These are phyloP conservation scores for Mycena sanguinolenta DNA, from an alignment of 768 basidiomycete species.

Conservation along the genomic window DNA sequence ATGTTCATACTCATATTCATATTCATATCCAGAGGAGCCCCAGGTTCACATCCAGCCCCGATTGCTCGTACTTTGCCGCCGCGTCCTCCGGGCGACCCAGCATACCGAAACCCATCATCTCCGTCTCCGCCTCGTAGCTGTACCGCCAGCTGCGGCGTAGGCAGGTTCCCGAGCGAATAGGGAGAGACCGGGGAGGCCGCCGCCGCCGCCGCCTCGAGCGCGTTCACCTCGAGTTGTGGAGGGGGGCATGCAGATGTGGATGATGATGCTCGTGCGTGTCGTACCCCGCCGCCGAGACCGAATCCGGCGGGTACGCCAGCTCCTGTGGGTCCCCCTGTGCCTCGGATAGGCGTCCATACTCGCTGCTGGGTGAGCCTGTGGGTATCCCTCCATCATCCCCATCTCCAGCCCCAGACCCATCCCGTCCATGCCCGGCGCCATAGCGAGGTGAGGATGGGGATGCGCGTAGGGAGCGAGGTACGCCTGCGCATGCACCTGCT, in stretches of 20 bases:
- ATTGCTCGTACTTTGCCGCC: constrained; percentile 17
- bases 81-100: constrained; percentile 24
- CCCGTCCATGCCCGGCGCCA: constrained; percentile 33
- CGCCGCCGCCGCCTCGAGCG: constrained; percentile 1
- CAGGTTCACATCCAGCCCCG: constrained; percentile 31
- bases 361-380: constrained; percentile 28
- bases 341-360: constrained; percentile 31
- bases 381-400: constrained; percentile 35
- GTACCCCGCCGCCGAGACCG: not conserved
- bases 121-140: constrained; percentile 32
- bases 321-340: constrained; percentile 14
- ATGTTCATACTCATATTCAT: constrained; percentile 29
- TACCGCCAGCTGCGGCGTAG: constrained; percentile 30
- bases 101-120: constrained; percentile 19
- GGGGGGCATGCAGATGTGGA: constrained; percentile 13
- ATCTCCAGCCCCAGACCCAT: constrained; percentile 19
- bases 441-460: constrained; percentile 33
- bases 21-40: constrained; percentile 22
- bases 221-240: not conserved
- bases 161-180: constrained; percentile 36
- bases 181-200: constrained; percentile 15
- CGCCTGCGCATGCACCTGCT: constrained; percentile 34
- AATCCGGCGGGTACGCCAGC: constrained; percentile 17
- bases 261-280: constrained; percentile 12
- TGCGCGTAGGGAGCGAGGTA: constrained; percentile 38